Base-by-base conservation (phyloP, 805 yeast genomes). In the Yamadazyma insecticola region DNA sequence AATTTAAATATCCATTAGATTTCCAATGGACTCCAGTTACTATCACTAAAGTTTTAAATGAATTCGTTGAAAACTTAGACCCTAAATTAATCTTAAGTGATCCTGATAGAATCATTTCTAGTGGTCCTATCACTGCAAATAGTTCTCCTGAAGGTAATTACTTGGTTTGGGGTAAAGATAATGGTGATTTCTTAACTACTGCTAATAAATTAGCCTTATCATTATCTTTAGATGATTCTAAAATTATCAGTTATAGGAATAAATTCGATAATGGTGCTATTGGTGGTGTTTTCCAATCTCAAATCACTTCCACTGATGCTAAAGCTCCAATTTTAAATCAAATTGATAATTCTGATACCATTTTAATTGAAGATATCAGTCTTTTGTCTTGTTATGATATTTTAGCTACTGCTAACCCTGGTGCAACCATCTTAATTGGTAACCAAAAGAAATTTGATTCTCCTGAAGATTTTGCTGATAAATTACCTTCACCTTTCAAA, bases 281-380 rank as follows among this genome's bases (percentile, higher is more conserved):
- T 30, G 90, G 89, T 21, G 97, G 97, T 40, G 51, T 75, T 6
- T 78, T 79, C 53, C 85, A 81, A 55, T 72, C 88, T 22, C 84
- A 81, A 48, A 61, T 82, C 30, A 56, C 65, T 16, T 60, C 71
- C 5, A 38, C 52, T 5, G 19, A 36, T 13, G 16, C 22, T n/a
- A 19, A 26, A 9, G 24, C 23, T 6, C 24, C 38, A 13, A 30
- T 43, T 1, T 26, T 48, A 8, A 29, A 48, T 13, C 41, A 57
- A 16, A 59, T 81, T 30, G 84, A 78, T 32, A 50, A 69, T 27
- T 81, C 90, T 9, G 80, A 78, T 44, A 65, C 82, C 14, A 72
- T 78, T 5, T 50, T 85, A 30, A 76, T 88, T 39, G 84, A 80
- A 46, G 75, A 75, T 46, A 47, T 63, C n/a, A 50, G 66, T 5